Base-by-base conservation (phyloP, 345 rosid species). In the Ceriops decandra region DNA sequence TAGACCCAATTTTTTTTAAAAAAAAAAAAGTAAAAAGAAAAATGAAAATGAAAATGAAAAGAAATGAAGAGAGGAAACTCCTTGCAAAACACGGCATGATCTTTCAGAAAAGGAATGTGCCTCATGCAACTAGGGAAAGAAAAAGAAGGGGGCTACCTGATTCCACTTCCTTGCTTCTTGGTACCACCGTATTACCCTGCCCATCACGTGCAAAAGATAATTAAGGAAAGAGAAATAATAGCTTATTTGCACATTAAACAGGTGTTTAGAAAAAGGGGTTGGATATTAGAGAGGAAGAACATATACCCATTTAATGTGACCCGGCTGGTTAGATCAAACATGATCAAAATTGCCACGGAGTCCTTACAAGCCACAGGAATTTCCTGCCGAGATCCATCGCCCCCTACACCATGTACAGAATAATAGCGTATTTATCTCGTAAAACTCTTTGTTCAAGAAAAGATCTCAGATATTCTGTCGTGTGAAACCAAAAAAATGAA, bases 261-360 rank as follows among this genome's bases (percentile, higher is more conserved):
- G 49, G 5, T 13, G 17, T 42, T 42, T 42, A 42, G 17, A 31
- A 33, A 33, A 0, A 54, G 36, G 4, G 7, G 16, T 49, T 20
- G 19, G 33, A 59, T 21, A 32, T 57, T 46, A 38, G 33, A 64
- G 24, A 62, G 21, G 21, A 26, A 30, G 62, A 59, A 46, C 36
- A 7, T 7, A 90, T 7, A 90, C 96, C 86, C 80, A 58, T 84
- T 86, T 65, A 91, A 74, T 0, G 96, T 90, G 66, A 93, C 80
- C 36, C 98, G 86, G 75, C 98, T 90, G 1, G 98, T 90, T 27
- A 90, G 83, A 79, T 93, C 97, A 71, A 90, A 93, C 98, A 93
- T 87, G 74, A 90, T 83, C 56, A 89, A 74, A 72, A 90, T 88
- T 6, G 98, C 98, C 30, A 87, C 89, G 26, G 97, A 90, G 77